Base-by-base conservation (phyloP, 176 grass and related monocot genomes). In the Musa troglodytarum region DNA sequence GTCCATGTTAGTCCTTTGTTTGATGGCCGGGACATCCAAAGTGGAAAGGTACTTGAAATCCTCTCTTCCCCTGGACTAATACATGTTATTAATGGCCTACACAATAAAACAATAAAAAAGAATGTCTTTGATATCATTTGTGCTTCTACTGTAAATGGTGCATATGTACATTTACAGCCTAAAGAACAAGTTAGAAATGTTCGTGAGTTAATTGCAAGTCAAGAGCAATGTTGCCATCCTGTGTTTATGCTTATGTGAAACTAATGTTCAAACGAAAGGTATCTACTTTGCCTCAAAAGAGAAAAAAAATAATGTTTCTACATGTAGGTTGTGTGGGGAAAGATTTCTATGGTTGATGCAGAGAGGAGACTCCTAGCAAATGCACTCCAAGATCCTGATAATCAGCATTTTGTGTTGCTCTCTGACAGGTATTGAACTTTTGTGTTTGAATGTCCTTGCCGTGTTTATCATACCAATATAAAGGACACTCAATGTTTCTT, bases 281-380 rank as follows among this genome's bases (percentile, higher is more conserved):
- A 43, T 6, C 4, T 10, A 16, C 51, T 50, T 51, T 51, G 34
- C 3, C 0, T 50, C 16, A 54, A 73, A 26, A 26, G 16, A 28
- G 7, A 14, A 43, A 5, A 43, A 43, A 43, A 43, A 43, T 43
- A 5, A 43, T 49, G 14, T 55, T 56, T 52, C 11, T 49, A 56
- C 53, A 65, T 57, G 20, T 43, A 97, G 93, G 93, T 97, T 74
- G 86, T 90, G 17, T 97, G 93, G 93, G 93, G 93, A 65, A 88
- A 87, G 83, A 92, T 97, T 82, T 97, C 93, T 53, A 97, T 97
- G 93, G 80, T 97, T 76, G 93, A 97, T 82, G 93, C 93, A 28
- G 93, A 97, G 79, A 97, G 78, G 87, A 90, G 93, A 64, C 83
- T 97, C 71, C 77, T 97, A 73, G 93, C 93, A 24, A 88, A 97